Evolutionary conservation across 768 basidiomycete species (phyloP).

Genomic region (Xerocomus spinulosus): DNA sequence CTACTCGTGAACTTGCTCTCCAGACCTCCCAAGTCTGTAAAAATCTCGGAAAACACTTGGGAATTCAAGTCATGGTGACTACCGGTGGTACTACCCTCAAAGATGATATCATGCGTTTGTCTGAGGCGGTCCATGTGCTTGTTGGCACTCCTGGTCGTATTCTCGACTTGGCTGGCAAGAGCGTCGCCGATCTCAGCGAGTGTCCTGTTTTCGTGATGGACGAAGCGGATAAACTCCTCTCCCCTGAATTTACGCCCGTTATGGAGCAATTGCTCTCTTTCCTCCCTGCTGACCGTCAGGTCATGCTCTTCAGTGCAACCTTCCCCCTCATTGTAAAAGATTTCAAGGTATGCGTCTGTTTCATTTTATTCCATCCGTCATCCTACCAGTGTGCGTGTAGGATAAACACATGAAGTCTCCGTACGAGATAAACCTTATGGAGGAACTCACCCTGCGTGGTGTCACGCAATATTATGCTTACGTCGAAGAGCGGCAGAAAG

Average conservation of each 20-base stretch:
- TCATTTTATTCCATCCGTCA: neutral
- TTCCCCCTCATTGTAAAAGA: conserved; percentile 99
- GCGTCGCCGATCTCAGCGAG: conserved; percentile 87
- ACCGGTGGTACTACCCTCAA: conserved; percentile 97
- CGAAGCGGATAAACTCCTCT: conserved; percentile 96
- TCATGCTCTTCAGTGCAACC: conserved; percentile 99
- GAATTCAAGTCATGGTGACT: conserved; percentile 96
- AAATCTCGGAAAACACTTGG: conserved; percentile 93
- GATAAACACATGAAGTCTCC: conserved; percentile 96
- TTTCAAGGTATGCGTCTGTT: conserved; percentile 67
- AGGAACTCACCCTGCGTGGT: conserved; percentile 96
- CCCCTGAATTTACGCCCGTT: conserved; percentile 95
- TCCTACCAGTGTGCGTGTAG: conserved; percentile 37
- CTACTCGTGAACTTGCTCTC: conserved; percentile 96
- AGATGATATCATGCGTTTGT: conserved; percentile 92
- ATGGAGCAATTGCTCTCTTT: conserved; percentile 93
- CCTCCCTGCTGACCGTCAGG: conserved; percentile 82
- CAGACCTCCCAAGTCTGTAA: conserved; percentile 99
- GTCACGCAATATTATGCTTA: conserved; percentile 99
- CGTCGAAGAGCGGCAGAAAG: conserved; percentile 98
- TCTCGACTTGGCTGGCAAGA: conserved; percentile 89
- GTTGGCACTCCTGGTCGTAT: conserved; percentile 97
- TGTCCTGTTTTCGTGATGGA: conserved; percentile 99
- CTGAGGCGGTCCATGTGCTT: conserved; percentile 89
- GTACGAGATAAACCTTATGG: conserved; percentile 99